Evolutionary conservation across 2,329 filamentous ascomycete species (phyloP), one percentile per base, ranked within the genome.

Genomic region (Epichloe sibirici): DNA sequence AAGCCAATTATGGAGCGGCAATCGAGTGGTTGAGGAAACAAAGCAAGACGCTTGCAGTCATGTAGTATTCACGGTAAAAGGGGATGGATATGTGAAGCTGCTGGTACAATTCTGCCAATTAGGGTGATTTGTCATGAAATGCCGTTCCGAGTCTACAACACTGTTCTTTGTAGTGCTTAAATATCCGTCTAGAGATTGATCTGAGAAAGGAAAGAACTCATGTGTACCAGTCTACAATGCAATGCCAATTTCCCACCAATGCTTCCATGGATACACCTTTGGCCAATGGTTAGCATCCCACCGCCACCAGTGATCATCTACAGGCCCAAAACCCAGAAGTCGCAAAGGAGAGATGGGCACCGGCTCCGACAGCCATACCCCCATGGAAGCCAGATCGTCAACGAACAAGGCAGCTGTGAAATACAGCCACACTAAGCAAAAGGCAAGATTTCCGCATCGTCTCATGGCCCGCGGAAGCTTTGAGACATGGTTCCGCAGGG

Each of bases 301-400:
- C 59, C 86, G 79, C 79, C 80, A 87, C 74, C 80, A 83, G 1
- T 74, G 69, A 60, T 86, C 82, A 0, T 76, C 79, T 17, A 73
- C 66, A 1, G 71, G 69, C 0, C 85, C 86, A 37, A 84, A 71
- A 0, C 86, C 84, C 15, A 90, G 37, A 2, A 76, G 78, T 28
- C 88, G 74, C n/a, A 90, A 62, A 1, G 77, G 63, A 51, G 88
- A 94, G 8, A 91, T 57, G 0, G 90, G 88, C n/a, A 95, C 69
- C 0, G 89, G 88, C 66, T 96, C 89, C 56, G 82, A 81, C 13
- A 94, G 67, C 86, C 87, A 95, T 0, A 95, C 62, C 0, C 88
- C 89, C 1, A 81, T 78, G 11, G 76, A 74, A 0, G 83, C 77
- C 63, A 95, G 82, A 61, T 96, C 90, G 62, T 95, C 81, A 11